Base-by-base conservation (phyloP, 192 early-diverging fungal species). In the Gryganskiella cystojenkinii region DNA sequence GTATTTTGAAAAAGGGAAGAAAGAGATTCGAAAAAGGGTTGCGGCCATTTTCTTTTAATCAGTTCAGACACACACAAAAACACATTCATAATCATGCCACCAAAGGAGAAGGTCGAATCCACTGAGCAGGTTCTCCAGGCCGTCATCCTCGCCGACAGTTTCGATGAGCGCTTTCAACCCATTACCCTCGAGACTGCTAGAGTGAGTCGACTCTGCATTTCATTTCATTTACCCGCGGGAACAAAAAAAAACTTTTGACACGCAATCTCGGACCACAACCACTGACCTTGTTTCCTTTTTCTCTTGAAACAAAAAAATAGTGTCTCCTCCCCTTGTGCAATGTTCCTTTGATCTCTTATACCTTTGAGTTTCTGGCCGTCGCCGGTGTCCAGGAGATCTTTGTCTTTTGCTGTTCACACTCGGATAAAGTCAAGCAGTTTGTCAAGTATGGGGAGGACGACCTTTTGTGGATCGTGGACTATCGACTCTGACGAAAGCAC, bases 321-420 rank as follows among this genome's bases (percentile, higher is more conserved):
- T 96, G 96, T 71, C 83, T 99, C 71, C 81, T 98, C 56, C 96
- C 95, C 19, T 86, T 99, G 25, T 94, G 91, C 83, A 99, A 99
- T 80, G 92, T 96, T 28, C 98, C 98, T 0, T 82, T 99, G 66
- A 92, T 99, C 67, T 95, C 98, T 74, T 98, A 99, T 75, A 95
- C 96, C 0, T 87, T 99, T 44, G 98, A 99, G 78, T 88, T 95
- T 54, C 84, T 99, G 25, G 95, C 95, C 7, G 82, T 90, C 5
- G 91, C 94, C 8, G 93, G 92, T 30, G 94, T 98, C 2, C 83
- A 92, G 58, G 94, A 97, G 69, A 86, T 96, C 20, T 92, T 92
- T 65, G 71, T 99, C 56, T 84, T 98, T 44, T 95, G 95, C 82
- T 89, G 90, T 58, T 84, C 91, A 15, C 95, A 97, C 78, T 82